Conservation (phyloP, 805 yeast species). For the Maudiozyma bulderi region DNA sequence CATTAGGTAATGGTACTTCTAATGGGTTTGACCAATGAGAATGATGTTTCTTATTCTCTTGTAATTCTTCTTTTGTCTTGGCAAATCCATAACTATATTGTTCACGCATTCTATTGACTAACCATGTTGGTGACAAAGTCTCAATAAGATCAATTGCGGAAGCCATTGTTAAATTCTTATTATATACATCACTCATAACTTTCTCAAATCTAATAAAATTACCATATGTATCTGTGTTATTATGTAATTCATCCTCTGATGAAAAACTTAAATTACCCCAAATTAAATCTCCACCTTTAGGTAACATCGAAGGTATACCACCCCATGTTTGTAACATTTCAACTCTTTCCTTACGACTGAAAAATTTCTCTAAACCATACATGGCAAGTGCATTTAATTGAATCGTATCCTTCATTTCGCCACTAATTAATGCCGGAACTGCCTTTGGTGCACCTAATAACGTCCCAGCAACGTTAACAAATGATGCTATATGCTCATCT, state of each 20-base stretch:
- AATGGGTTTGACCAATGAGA: conserved; percentile 91
- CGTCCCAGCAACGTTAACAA: conserved; percentile 85
- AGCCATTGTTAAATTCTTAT: conserved; percentile 49
- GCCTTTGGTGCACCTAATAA: conserved; percentile 90
- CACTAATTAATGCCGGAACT: conserved; percentile 82
- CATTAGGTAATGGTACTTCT: conserved; percentile 84
- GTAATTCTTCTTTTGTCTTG: conserved; percentile 45
- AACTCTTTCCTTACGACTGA: conserved; percentile 78
- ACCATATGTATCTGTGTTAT: conserved; percentile 47
- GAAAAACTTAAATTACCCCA: conserved; percentile 83
- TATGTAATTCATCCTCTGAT: conserved; percentile 42
- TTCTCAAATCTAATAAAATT: conserved; percentile 54
- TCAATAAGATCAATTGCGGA: conserved; percentile 60
- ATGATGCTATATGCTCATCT: conserved; percentile 69
- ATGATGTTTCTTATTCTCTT: conserved; percentile 56
- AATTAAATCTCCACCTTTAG: conserved; percentile 83
- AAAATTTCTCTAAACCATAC: conserved; percentile 88
- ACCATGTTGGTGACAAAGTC: conserved; percentile 69
- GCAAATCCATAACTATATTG: conserved; percentile 80
- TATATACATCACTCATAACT: conserved; percentile 3
- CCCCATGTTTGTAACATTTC: conserved; percentile 78
- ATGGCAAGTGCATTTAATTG: conserved; percentile 88
- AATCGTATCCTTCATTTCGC: conserved; percentile 97
- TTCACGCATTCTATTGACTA: conserved; percentile 47
- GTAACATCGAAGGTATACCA: conserved; percentile 93